phyloP scores from a whole-genome alignment of 148 eudicot genomes.

The Nepenthes mirabilis region DNA sequence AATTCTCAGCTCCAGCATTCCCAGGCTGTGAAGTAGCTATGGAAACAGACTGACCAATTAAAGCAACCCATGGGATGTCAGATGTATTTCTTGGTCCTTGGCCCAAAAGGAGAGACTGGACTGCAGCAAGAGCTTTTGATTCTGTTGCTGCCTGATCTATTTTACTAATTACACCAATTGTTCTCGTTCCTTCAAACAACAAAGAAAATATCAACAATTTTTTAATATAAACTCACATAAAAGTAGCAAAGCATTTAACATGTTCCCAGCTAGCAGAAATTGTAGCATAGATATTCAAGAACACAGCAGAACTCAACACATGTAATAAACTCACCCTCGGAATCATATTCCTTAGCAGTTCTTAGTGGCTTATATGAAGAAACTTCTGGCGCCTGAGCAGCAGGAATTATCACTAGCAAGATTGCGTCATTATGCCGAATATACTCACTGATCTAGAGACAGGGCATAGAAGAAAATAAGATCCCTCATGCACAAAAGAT shows the following conservation, averaged over 20 bases:
- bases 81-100: conserved; percentile 92
- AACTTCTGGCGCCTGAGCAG: conserved; percentile 80
- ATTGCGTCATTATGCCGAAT: conserved; percentile 87
- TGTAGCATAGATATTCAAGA: neutral
- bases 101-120: conserved; percentile 78
- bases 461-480: conserved; percentile 17
- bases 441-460: conserved; percentile 56
- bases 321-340: conserved; percentile 50
- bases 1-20: conserved; percentile 70
- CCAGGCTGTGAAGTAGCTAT: conserved; percentile 90
- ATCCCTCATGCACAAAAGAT: conserved; percentile 4
- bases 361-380: conserved; percentile 78
- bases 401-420: conserved; percentile 84
- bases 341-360: conserved; percentile 84
- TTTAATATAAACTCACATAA: too few species aligned
- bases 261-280: too few species aligned
- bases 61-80: conserved; percentile 95
- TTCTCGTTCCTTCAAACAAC: conserved; percentile 64
- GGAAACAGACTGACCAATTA: conserved; percentile 96
- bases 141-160: conserved; percentile 95
- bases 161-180: conserved; percentile 92
- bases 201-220: neutral
- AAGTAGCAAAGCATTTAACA: too few species aligned
- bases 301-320: conserved; percentile 4
- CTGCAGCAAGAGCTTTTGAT: conserved; percentile 89